A percentile compares a stretch with the other conserved stretches of the same genome.
Evolutionary conservation across 345 rosid species (phyloP).

Genomic region (Eucalyptus sp.): DNA sequence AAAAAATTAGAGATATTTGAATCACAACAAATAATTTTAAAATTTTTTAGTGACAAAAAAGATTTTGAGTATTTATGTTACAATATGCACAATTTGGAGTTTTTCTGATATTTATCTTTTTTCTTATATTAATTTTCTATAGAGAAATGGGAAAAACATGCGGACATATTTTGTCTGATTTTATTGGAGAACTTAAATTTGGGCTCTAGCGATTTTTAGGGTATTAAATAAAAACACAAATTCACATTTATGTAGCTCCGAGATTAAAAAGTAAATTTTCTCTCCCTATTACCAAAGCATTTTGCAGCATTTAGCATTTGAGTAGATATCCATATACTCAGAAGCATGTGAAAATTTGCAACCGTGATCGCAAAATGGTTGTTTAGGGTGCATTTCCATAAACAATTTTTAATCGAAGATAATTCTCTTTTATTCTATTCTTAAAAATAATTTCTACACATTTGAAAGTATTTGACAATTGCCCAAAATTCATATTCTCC

Average conservation of each 20-base stretch:
- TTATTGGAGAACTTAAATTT: neutral
- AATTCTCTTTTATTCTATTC: accelerated
- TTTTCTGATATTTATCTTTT: neutral
- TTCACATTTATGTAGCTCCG: neutral
- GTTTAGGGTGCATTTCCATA: accelerated
- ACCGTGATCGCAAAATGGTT: neutral
- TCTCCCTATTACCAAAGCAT: neutral
- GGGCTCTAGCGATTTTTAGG: neutral
- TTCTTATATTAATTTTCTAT: neutral
- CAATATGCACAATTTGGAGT: no score
- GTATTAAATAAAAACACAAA: neutral
- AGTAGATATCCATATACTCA: neutral
- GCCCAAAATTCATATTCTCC: accelerated
- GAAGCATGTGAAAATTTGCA: neutral
- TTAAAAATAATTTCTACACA: no score
- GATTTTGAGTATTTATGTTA: neutral
- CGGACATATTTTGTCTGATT: neutral
- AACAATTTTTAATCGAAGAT: no score
- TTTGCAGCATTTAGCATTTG: neutral
- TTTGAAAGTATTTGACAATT: no score
- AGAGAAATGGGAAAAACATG: neutral
- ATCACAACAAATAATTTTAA: no score
- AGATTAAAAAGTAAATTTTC: neutral
- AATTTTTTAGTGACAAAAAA: neutral
- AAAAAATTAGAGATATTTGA: no score